Base-by-base conservation (phyloP, 2,329 filamentous ascomycete genomes). In the Hymenotorrendiella dingleyae region DNA sequence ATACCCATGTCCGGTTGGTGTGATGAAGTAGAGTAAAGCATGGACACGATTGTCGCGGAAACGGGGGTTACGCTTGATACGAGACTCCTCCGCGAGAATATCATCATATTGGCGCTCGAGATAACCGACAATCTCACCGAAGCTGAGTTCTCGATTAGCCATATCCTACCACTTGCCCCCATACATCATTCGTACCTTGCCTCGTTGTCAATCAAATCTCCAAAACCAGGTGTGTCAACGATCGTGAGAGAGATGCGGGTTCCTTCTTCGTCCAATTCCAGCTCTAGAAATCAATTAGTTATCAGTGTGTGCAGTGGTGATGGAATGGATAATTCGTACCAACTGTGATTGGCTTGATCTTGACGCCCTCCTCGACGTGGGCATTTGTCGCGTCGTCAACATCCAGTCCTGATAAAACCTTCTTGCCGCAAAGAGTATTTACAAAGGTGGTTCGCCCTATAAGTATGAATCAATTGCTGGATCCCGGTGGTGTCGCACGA, bases 31-130 rank as follows among this genome's bases (percentile, higher is more conserved):
- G 61, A 98, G 83, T 66, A 98, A 82, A 56, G 90, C 93, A 64
- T 98, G 93, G 36, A 98, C 88, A 73, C 93, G 87, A 74, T 98
- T 97, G 73, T 98, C 93, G 64, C 93, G 84, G 84, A 98, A 98
- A 63, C 93, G 84, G 59, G 93, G 93, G 75, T 98, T 98, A 89
- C 93, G 93, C 86, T 98, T 98, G 78, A 98, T 98, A 75, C 93
- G 88, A 61, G 93, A 97, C 74, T 98, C 93, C 73, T 97, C 91
- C 50, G 93, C 91, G 59, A 98, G 80, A 76, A 98, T 97, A 67
- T 97, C 90, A 70, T 98, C 93, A 70, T 97, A 97, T 80, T 98
- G 91, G 72, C 91, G 82, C 78, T 98, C 93, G 61, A 98, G 86
- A 71, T 94, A 96, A 57, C 90, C 91, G 57, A 95, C 90, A 62